These are phyloP conservation scores for Alternaria sp. DNA, from an alignment of 2,329 filamentous ascomycete species.

Conservation along the genomic window DNA sequence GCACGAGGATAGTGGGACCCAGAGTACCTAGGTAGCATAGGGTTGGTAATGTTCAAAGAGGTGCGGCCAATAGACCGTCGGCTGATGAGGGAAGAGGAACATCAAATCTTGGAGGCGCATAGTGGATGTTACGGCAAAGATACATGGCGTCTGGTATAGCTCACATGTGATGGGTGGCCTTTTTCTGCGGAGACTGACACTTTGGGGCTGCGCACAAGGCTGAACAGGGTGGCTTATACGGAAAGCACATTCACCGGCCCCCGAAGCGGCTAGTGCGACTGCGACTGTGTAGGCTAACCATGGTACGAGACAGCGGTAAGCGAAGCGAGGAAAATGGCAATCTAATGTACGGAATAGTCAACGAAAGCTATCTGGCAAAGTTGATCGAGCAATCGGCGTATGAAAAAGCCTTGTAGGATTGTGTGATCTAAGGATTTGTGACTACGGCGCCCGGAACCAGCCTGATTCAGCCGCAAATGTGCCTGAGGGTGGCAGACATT, in stretches of 20 bases:
- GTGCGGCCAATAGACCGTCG: neutral
- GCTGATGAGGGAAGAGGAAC: neutral
- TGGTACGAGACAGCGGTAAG: slow-evolving; percentile 12
- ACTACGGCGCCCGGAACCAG: neutral
- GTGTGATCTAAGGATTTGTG: neutral
- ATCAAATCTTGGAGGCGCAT: neutral
- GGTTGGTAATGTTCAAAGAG: neutral
- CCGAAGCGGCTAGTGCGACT: slow-evolving; percentile 5
- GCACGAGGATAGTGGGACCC: neutral
- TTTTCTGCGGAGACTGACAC: neutral
- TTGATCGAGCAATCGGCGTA: neutral
- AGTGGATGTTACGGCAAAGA: neutral
- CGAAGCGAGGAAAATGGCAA: neutral
- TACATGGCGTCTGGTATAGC: neutral
- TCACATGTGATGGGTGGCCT: neutral
- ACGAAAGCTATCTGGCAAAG: neutral
- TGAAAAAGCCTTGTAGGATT: neutral
- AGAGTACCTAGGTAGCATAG: neutral
- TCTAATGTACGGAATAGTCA: neutral
- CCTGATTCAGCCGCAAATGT: neutral
- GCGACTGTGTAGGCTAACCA: neutral
- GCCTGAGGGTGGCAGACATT: neutral
- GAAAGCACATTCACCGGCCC: slow-evolving; percentile 10
- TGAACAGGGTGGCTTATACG: slow-evolving; percentile 9
- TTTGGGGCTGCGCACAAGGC: slow-evolving; percentile 9